Evolutionary conservation across 768 basidiomycete genomes (phyloP).

Genomic region (Dictyophora rubrovolvata): DNA sequence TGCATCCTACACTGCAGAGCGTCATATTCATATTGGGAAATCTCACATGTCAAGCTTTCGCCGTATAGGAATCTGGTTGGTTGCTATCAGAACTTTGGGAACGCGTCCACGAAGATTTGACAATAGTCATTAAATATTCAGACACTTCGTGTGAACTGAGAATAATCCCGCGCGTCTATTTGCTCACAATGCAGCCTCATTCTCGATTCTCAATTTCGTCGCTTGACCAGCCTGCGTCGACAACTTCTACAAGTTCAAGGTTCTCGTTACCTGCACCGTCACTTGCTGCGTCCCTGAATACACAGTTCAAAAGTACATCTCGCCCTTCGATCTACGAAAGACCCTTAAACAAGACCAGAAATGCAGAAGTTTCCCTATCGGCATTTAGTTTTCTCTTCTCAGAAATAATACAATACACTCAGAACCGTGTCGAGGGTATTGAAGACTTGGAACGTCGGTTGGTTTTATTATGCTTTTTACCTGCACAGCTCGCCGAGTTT

Average conservation of each 20-base stretch:
- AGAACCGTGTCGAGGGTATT: constrained; percentile 89
- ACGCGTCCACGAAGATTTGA: too few relatives aligned
- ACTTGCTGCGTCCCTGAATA: constrained; percentile 24
- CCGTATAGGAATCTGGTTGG: too few relatives aligned
- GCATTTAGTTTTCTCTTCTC: constrained; percentile 89
- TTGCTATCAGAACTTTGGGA: too few relatives aligned
- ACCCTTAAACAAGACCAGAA: constrained; percentile 76
- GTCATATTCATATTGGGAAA: too few relatives aligned
- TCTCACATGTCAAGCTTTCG: too few relatives aligned
- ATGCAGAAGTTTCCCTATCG: constrained; percentile 70
- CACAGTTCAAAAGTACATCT: constrained; percentile 17
- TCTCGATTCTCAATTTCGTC: constrained; percentile 20
- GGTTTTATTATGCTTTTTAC: constrained; percentile 16
- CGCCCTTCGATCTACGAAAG: constrained; percentile 85
- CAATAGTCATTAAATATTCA: too few relatives aligned
- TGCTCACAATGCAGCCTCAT: constrained; percentile 2
- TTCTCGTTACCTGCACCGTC: constrained; percentile 56
- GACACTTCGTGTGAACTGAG: too few relatives aligned
- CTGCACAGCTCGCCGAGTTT: too few relatives aligned
- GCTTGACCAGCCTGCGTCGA: constrained; percentile 30
- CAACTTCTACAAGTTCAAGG: constrained; percentile 49
- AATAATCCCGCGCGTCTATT: too few relatives aligned
- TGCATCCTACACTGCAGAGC: too few relatives aligned
- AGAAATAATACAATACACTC: constrained; percentile 91
- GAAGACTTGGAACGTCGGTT: constrained; percentile 91